phyloP scores from a whole-genome alignment of 176 grass and related monocot genomes.

The Typha latifolia region DNA sequence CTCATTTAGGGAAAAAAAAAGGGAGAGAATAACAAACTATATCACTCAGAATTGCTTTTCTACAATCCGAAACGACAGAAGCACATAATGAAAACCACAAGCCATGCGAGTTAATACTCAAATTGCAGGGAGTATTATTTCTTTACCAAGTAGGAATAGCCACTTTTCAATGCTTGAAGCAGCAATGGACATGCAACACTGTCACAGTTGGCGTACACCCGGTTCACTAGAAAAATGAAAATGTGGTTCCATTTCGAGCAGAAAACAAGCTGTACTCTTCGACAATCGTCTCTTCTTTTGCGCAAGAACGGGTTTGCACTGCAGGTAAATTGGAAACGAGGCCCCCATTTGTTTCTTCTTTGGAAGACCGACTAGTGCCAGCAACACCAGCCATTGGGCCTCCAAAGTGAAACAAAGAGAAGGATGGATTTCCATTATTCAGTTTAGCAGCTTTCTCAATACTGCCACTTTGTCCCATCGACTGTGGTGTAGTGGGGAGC shows the following conservation, averaged over 20 bases:
- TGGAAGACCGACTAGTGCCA: slow-evolving; percentile 22
- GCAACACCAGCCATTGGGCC: slow-evolving; percentile 40
- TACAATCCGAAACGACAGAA: not conserved
- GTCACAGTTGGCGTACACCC: not conserved
- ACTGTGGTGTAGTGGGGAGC: slow-evolving; percentile 14
- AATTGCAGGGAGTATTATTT: not conserved
- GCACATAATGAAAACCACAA: not conserved
- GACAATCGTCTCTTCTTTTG: slow-evolving; percentile 52
- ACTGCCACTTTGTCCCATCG: slow-evolving; percentile 9
- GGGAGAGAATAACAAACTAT: not conserved
- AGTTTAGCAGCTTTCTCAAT: slow-evolving; percentile 23
- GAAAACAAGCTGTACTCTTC: slow-evolving; percentile 86
- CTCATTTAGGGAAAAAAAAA: not conserved
- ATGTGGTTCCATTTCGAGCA: slow-evolving; percentile 30
- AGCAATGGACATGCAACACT: too few relatives aligned
- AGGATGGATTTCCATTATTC: slow-evolving; percentile 31
- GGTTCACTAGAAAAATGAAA: slow-evolving; percentile 46
- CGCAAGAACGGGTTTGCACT: slow-evolving; percentile 38
- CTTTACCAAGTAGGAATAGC: not conserved
- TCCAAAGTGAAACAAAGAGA: slow-evolving; percentile 88
- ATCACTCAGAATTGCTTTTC: slow-evolving; percentile 2
- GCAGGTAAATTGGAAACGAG: slow-evolving; percentile 15
- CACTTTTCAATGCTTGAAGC: not conserved
- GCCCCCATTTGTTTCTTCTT: slow-evolving; percentile 41
- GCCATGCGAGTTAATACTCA: not conserved